Conservation (phyloP, 495 filamentous ascomycete species). For the Bathelium albidoporum region DNA sequence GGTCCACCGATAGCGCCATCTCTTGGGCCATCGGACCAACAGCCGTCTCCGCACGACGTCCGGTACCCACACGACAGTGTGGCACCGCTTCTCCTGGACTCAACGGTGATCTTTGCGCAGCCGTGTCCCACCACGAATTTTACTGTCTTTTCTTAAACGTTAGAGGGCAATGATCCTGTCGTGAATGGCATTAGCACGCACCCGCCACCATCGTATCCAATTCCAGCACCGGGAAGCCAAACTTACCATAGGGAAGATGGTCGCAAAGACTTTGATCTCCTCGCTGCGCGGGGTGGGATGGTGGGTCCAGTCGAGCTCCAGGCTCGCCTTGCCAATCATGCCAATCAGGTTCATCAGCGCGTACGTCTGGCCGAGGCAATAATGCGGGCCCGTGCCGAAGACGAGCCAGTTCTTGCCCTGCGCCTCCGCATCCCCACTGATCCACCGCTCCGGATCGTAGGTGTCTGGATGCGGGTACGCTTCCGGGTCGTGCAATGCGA, state of each 20-base stretch:
- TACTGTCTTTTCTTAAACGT: slow-evolving; percentile 18
- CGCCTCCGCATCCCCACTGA: slow-evolving; percentile 80
- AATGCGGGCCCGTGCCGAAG: slow-evolving; percentile 93
- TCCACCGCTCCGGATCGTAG: slow-evolving; percentile 89
- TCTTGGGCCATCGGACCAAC: too few species aligned
- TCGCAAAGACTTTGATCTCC: slow-evolving; percentile 97
- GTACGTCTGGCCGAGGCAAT: slow-evolving; percentile 92
- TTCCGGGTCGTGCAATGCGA: slow-evolving; percentile 86
- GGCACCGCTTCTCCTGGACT: too few species aligned
- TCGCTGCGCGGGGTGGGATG: slow-evolving; percentile 69
- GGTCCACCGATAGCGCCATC: not conserved
- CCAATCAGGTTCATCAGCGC: slow-evolving; percentile 81
- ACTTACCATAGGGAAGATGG: slow-evolving; percentile 90
- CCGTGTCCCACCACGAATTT: too few species aligned
- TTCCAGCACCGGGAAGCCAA: not conserved
- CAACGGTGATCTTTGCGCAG: too few species aligned
- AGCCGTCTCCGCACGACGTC: too few species aligned
- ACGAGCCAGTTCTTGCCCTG: slow-evolving; percentile 95
- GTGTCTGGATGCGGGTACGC: slow-evolving; percentile 81
- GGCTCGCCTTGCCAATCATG: slow-evolving; percentile 85
- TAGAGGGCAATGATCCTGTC: slow-evolving; percentile 26
- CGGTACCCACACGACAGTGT: too few species aligned
- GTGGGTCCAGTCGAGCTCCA: slow-evolving; percentile 86
- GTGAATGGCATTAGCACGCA: slow-evolving; percentile 4
- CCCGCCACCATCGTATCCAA: not conserved